Base-by-base conservation (phyloP, 1,284 basidiomycete species). In the Moesziomyces antarcticus region DNA sequence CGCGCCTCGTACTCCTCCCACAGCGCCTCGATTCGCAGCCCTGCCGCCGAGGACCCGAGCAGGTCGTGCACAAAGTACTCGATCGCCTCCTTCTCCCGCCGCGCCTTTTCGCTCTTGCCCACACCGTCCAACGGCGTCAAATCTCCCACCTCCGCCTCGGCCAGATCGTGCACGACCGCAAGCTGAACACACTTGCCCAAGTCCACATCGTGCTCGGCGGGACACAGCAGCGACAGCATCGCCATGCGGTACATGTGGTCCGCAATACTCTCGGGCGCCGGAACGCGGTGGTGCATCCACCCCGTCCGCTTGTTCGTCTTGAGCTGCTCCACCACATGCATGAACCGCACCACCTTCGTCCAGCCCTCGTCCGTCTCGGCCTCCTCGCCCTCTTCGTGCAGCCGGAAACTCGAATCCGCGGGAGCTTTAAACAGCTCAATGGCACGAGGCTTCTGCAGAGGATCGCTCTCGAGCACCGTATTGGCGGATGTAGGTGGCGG, bases 201-300 rank as follows among this genome's bases (percentile, higher is more conserved):
- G 58, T 83, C 82, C 4, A 86, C 54, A 72, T 92, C 92, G 2
- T 89, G 41, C 18, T 76, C 89, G 1, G 88, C 83, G 7, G 86
- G 86, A 16, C 87, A 88, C 72, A 94, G 91, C 89, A 97, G 91
- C 1, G 93, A 91, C 47, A 98, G 88, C 22, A 97, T 85, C 2
- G 93, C 91, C 96, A 98, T 98, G 56, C 96, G 88, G 84, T 97
- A 96, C 95, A 97, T 97, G 83, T 98, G 95, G 84, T 98, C 95
- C 4, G 93, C 91, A 69, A 97, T 96, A 37, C 71, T 95, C 56
- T 85, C 83, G n/a, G 78, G 75, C 18, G 52, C 27, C 3, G 74
- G 62, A 0, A 84, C 72, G 3, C 78, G 72, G 44, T 84, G 82
- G 49, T 83, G 82, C 52, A 75, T 53, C 82, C 81, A 84, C 11